Evolutionary conservation across 441 rosid species (phyloP).

Genomic region (Mallotus repandus): DNA sequence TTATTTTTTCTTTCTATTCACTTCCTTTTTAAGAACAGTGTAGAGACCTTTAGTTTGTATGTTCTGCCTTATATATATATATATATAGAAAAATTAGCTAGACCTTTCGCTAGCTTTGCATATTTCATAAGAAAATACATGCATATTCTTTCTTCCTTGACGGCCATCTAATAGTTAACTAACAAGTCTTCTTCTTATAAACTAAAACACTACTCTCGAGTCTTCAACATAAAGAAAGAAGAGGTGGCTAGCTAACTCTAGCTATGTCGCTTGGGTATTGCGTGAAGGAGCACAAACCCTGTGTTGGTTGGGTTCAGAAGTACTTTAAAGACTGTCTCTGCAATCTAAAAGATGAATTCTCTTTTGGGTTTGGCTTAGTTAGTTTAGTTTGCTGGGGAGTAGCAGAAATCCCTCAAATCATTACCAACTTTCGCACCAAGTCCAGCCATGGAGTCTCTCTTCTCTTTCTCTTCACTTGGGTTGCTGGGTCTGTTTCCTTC

Average conservation of each 20-base stretch:
- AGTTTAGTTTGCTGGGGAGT: constrained; percentile 86
- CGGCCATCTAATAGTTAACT: no score
- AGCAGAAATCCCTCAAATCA: constrained; percentile 91
- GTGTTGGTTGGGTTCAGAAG: constrained; percentile 65
- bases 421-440: constrained; percentile 85
- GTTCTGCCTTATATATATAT: no score
- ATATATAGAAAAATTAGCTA: no score
- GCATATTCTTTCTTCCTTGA: no score
- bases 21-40: no score
- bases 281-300: constrained; percentile 52
- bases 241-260: no score
- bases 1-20: no score
- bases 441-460: constrained; percentile 96
- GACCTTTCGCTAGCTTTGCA: no score
- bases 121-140: no score
- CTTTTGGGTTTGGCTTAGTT: constrained; percentile 61
- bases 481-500: constrained; percentile 58
- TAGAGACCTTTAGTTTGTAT: no score
- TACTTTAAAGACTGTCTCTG: constrained; percentile 86
- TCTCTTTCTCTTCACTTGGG: constrained; percentile 86
- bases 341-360: constrained; percentile 60
- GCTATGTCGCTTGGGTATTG: constrained; percentile 52
- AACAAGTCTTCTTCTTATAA: no score
- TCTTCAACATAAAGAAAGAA: no score
- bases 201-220: not conserved